Base-by-base conservation (phyloP, 345 rosid genomes). In the Eucalyptus coolabah region DNA sequence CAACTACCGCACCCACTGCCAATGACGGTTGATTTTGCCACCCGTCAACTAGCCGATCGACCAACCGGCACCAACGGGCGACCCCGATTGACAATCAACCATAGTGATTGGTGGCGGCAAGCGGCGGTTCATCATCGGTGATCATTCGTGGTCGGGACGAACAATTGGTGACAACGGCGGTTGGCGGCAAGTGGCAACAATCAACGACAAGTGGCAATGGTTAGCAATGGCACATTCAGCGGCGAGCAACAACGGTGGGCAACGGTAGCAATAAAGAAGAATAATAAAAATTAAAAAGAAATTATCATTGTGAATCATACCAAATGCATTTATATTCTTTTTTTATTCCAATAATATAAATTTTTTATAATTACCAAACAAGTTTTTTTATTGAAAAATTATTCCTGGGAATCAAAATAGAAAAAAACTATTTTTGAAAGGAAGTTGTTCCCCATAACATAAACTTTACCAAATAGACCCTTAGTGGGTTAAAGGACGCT, bases 81-180 rank as follows among this genome's bases (percentile, higher is more conserved):
- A 14, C 51, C 51, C 17, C 5, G 3, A 50, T 50, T 6, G 6
- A 15, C 6, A 50, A 0, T 50, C 51, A 13, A 14, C 18, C 18
- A 6, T 6, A 2, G 1, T 2, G 3, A 6, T 50, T 5, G 51
- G 51, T 50, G 51, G 51, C 7, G 1, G 1, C 51, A 5, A 50
- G 18, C 3, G 0, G 0, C 3, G 7, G 0, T 14, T 2, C 0
- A 0, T 50, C 51, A 50, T 50, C 2, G 2, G 1, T 3, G 6
- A 1, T 50, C 51, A 50, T 50, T 3, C 5, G 0, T 50, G 51
- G 51, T 17, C 2, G 0, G 17, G 6, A 2, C 6, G 1, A 50
- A 50, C 17, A 5, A 50, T 5, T 1, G 2, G 1, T 5, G 51
- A 50, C 2, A 50, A 0, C 2, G 6, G 2, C 16, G 1, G 2